Evolutionary conservation across 1,284 basidiomycete species (phyloP), one percentile per base, ranked within the genome.

Genomic region (Vanrija sp.): DNA sequence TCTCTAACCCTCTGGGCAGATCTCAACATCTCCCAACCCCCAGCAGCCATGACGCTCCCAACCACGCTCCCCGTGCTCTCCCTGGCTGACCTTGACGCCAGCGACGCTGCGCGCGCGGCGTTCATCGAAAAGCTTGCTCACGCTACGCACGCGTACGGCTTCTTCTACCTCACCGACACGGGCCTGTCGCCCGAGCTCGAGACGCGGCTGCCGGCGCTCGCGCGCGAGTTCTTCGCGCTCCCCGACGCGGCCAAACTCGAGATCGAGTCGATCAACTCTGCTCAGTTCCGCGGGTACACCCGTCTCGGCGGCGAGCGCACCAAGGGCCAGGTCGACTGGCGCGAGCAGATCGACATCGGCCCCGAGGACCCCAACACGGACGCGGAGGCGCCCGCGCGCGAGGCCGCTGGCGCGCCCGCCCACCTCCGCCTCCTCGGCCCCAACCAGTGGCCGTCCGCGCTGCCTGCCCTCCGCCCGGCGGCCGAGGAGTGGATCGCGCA

Each of bases 101-200:
- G 51, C 15, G 40, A 9, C 3, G n/a, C 15, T 1, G n/a, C 16
- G 16, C n/a, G n/a, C n/a, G n/a, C 40, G 12, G 40, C 40, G n/a
- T 42, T 42, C 6, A 8, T n/a, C 40, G 12, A n/a, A 1, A 12
- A 9, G 7, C 40, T 42, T n/a, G n/a, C n/a, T 5, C n/a, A n/a
- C n/a, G 40, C 40, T 12, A 42, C 40, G 10, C 40, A 42, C 40
- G 40, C n/a, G n/a, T 18, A 18, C 19, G 65, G 65, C 23, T 66
- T 66, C 62, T 64, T 66, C 61, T 64, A 66, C 50, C 58, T 64
- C 19, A 66, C 62, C 16, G 63, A 62, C 14, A 62, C 64, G 42
- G 65, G 65, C 3, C 54, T 66, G 21, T 45, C 49, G 14, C 46
- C 54, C 14, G 57, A 55, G 29, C 61, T 63, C 48, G 51, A 64